Base-by-base conservation (phyloP, 75 land plant species). In the Chamaecyparis obtusa region DNA sequence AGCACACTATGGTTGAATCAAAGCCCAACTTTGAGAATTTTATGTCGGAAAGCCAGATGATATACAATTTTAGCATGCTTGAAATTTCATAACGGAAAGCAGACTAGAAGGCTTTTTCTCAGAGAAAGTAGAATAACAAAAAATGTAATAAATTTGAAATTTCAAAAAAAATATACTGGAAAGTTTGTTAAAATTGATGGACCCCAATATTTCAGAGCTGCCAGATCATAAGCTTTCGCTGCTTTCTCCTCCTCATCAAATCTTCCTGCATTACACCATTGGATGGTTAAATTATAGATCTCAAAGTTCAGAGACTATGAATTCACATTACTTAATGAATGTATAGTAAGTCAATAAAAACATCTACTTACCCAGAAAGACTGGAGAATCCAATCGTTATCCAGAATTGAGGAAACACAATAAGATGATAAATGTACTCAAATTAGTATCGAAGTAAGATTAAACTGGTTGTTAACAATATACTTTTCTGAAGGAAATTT, bases 201-300 rank as follows among this genome's bases (percentile, higher is more conserved):
- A 33, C 84, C 84, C 84, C 36, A 83, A 16, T 75, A 88, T 57
- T 85, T 86, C 9, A 88, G 78, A 43, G 88, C 88, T 88, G 89
- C 89, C 11, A 88, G 77, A 86, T 88, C 89, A 49, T 88, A 88
- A 44, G 81, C 78, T 55, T 80, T 86, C 6, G 89, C 89, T 30
- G 89, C 89, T 32, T 86, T 72, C 6, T 88, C 88, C 5, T 87
- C 89, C 21, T n/a, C 46, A 74, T 85, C 89, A 72, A 86, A 88
- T 17, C 89, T 88, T 5, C 89, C 89, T 88, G 44, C 81, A 78
- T 51, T 51, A 51, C 15, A 51, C 10, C 54, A 51, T 21, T 41
- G 14, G 14, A 51, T 0, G 8, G 9, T 35, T 78, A 1, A 41
- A 78, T 67, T 27, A 21, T 8, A 19, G 15, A 51, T 51, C 54